Conservation (phyloP, 139 green algal species). For the Dunaliella sp. region DNA sequence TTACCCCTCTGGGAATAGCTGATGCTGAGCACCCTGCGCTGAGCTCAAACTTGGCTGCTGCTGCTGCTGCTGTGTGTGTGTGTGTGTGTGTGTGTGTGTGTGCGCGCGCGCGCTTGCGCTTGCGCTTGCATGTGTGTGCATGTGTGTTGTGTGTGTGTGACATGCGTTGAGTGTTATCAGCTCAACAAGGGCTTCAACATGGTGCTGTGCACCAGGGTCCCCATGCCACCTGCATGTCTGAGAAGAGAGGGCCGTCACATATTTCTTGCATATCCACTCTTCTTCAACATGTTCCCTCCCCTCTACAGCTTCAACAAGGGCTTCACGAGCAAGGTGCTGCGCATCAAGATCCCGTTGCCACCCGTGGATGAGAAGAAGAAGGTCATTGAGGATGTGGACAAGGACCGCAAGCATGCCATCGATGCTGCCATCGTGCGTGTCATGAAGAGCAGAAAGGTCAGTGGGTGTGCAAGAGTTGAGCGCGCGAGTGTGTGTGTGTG, state of each 20-base stretch:
- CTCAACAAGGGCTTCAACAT: too few relatives aligned
- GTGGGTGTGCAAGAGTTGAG: constrained; percentile 36
- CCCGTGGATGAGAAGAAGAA: constrained; percentile 90
- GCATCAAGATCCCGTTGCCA: constrained; percentile 88
- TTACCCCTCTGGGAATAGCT: neutral
- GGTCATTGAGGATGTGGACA: constrained; percentile 91
- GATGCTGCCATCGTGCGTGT: constrained; percentile 87
- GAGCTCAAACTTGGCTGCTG: too few relatives aligned
- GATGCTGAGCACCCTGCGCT: too few relatives aligned
- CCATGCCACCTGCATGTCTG: too few relatives aligned
- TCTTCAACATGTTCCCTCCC: too few relatives aligned
- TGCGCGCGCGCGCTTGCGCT: neutral
- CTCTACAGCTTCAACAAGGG: constrained; percentile 56
- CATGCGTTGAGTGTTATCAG: too few relatives aligned
- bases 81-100: neutral
- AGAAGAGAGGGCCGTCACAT: too few relatives aligned
- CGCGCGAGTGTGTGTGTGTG: neutral
- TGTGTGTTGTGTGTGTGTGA: too few relatives aligned
- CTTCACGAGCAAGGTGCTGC: constrained; percentile 89
- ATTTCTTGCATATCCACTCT: too few relatives aligned
- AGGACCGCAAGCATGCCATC: constrained; percentile 82
- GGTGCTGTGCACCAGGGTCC: too few relatives aligned
- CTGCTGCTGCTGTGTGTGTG: neutral
- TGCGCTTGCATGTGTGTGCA: too few relatives aligned
- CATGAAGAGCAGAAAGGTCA: constrained; percentile 90